Evolutionary conservation across 495 filamentous ascomycete genomes (phyloP).

Genomic region (Aspergillus incahuasiensis): DNA sequence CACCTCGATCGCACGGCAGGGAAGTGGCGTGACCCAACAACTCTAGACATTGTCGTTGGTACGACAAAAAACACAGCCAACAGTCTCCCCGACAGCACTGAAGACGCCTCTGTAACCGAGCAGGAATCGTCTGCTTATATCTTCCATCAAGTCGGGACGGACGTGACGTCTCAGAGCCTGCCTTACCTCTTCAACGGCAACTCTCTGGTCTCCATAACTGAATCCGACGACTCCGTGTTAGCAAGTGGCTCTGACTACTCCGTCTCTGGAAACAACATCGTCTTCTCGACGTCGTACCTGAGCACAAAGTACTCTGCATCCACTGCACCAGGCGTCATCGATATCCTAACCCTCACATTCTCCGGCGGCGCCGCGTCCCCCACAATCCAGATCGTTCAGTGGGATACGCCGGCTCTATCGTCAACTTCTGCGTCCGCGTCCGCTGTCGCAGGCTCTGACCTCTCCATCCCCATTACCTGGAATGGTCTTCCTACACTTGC

Average conservation of each 20-base stretch:
- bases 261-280: slow-evolving; percentile 39
- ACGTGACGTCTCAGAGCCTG: slow-evolving; percentile 36
- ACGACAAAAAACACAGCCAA: slow-evolving; percentile 43
- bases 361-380: slow-evolving; percentile 41
- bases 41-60: slow-evolving; percentile 42
- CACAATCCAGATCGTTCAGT: slow-evolving; percentile 46
- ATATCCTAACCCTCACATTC: slow-evolving; percentile 50
- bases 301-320: slow-evolving; percentile 34
- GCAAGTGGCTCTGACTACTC: slow-evolving; percentile 41
- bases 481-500: slow-evolving; percentile 44
- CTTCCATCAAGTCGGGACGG: slow-evolving; percentile 49
- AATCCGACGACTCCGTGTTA: slow-evolving; percentile 30
- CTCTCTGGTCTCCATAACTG: slow-evolving; percentile 41
- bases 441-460: slow-evolving; percentile 36
- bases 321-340: slow-evolving; percentile 38
- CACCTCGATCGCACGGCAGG: slow-evolving; percentile 38
- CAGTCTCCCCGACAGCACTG: slow-evolving; percentile 50
- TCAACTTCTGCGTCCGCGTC: slow-evolving; percentile 37
- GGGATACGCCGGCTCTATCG: slow-evolving; percentile 40
- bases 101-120: slow-evolving; percentile 37
- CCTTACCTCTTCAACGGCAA: slow-evolving; percentile 54
- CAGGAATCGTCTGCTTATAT: slow-evolving; percentile 51
- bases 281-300: slow-evolving; percentile 46
- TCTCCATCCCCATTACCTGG: slow-evolving; percentile 50
- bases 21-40: slow-evolving; percentile 47